These are phyloP conservation scores for Dryadomyces quercus-mongolicae DNA, from an alignment of 2,329 filamentous ascomycete genomes.

Conservation along the genomic window DNA sequence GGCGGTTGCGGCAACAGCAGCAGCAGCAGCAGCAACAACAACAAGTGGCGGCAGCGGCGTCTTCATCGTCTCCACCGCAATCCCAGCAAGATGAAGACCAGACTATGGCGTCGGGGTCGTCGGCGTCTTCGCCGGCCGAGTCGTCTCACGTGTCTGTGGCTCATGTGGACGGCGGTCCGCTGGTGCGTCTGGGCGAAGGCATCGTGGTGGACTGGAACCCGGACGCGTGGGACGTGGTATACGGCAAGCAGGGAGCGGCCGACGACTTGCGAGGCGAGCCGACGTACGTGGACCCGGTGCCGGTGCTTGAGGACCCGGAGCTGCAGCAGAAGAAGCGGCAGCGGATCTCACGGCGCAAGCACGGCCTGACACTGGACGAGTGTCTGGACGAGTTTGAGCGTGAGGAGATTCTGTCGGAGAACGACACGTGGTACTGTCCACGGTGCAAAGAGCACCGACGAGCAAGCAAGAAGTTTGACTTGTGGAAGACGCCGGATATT, in stretches of 20 bases:
- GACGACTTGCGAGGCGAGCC: slow-evolving; percentile 45
- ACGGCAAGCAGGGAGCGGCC: slow-evolving; percentile 33
- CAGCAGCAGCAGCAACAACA: too few species aligned
- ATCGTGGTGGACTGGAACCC: slow-evolving; percentile 79
- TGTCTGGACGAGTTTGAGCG: slow-evolving; percentile 93
- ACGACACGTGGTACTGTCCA: slow-evolving; percentile 96
- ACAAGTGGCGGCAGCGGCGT: not conserved
- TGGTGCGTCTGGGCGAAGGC: slow-evolving; percentile 72
- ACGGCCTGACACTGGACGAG: slow-evolving; percentile 75
- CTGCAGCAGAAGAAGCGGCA: slow-evolving; percentile 51
- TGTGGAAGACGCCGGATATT: slow-evolving; percentile 95
- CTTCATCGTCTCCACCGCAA: not conserved
- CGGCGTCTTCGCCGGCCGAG: slow-evolving; percentile 3
- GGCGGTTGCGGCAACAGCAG: slow-evolving; percentile 2
- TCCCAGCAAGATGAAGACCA: not conserved
- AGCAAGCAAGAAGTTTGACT: slow-evolving; percentile 90
- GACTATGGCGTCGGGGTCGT: not conserved
- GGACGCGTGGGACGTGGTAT: slow-evolving; percentile 59
- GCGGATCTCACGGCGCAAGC: slow-evolving; percentile 54
- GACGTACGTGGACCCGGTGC: slow-evolving; percentile 43
- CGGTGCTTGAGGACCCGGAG: slow-evolving; percentile 40
- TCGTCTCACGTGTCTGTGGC: not conserved
- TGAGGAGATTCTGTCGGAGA: slow-evolving; percentile 83
- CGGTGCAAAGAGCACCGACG: slow-evolving; percentile 87
- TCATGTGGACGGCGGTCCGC: slow-evolving; percentile 39